Evolutionary conservation across 2,329 filamentous ascomycete genomes (phyloP).

Genomic region (Colletotrichum sansevieriae): DNA sequence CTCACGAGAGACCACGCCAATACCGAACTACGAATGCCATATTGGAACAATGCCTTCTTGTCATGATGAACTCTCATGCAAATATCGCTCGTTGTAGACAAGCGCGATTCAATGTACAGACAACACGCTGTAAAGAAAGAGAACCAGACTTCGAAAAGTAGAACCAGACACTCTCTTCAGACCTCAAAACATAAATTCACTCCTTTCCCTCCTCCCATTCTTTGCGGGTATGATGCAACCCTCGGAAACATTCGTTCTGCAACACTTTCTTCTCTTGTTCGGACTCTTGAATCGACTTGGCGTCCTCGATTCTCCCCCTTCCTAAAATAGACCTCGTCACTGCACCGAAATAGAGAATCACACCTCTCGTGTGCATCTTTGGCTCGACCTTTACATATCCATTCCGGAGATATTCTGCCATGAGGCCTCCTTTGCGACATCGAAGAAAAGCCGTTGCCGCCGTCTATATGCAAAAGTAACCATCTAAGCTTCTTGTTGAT

Average conservation of each 20-base stretch:
- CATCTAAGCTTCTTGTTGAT: conserved; percentile 32
- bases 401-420: conserved; percentile 2
- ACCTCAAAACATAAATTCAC: conserved; percentile 1
- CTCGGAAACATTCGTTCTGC: conserved; percentile 15
- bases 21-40: too few relatives aligned
- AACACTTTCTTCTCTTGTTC: conserved; percentile 22
- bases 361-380: not conserved
- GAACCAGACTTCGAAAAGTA: too few relatives aligned
- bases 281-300: not conserved
- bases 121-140: not conserved
- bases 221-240: conserved; percentile 9
- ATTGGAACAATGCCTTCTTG: not conserved
- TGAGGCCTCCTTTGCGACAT: conserved; percentile 15
- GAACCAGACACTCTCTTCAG: not conserved
- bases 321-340: not conserved
- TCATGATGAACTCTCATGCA: conserved; percentile 10
- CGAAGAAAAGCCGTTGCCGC: conserved; percentile 39
- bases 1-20: too few relatives aligned
- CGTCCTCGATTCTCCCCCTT: conserved; percentile 15
- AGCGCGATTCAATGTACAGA: conserved; percentile 25
- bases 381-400: conserved; percentile 31
- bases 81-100: conserved; percentile 14
- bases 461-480: conserved; percentile 55
- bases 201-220: not conserved
- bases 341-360: not conserved